Conservation (phyloP, 2,329 filamentous ascomycete species). For the Alternaria sp. region DNA sequence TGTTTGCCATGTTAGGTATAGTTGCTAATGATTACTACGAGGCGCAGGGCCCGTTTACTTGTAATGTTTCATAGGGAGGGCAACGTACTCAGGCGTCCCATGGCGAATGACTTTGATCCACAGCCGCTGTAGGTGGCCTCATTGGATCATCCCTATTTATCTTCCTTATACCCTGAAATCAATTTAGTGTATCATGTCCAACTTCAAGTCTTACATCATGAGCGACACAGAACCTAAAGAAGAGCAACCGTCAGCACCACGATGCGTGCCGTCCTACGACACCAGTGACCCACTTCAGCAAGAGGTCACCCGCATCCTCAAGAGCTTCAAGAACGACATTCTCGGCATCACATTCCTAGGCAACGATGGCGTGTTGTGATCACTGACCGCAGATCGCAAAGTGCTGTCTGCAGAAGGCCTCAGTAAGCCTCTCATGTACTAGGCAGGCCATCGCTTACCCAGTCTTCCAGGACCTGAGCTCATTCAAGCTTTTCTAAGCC, state of each 20-base stretch:
- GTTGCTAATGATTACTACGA: constrained; percentile 3
- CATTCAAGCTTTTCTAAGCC: constrained; percentile 4
- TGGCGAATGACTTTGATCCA: neutral
- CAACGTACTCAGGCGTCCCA: neutral
- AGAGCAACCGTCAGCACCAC: neutral
- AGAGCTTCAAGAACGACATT: constrained; percentile 13
- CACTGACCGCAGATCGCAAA: constrained; percentile 15
- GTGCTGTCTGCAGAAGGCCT: constrained; percentile 12
- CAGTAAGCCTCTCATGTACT: neutral
- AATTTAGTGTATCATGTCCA: neutral
- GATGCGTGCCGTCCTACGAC: constrained; percentile 2
- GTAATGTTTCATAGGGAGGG: constrained; percentile 12
- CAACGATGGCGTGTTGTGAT: constrained; percentile 19
- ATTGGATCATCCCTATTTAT: constrained; percentile 7
- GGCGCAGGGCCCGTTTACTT: constrained; percentile 6
- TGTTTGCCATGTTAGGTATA: neutral
- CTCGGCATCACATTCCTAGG: constrained; percentile 13
- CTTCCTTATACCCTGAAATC: neutral
- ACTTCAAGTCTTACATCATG: neutral
- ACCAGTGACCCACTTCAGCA: constrained; percentile 15
- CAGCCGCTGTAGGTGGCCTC: constrained; percentile 4
- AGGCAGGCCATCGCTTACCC: neutral
- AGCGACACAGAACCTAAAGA: neutral
- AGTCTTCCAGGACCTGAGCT: neutral
- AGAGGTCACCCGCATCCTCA: constrained; percentile 10